phyloP scores from a whole-genome alignment of 2,329 filamentous ascomycete species.

The Phialocephala subalpina region DNA sequence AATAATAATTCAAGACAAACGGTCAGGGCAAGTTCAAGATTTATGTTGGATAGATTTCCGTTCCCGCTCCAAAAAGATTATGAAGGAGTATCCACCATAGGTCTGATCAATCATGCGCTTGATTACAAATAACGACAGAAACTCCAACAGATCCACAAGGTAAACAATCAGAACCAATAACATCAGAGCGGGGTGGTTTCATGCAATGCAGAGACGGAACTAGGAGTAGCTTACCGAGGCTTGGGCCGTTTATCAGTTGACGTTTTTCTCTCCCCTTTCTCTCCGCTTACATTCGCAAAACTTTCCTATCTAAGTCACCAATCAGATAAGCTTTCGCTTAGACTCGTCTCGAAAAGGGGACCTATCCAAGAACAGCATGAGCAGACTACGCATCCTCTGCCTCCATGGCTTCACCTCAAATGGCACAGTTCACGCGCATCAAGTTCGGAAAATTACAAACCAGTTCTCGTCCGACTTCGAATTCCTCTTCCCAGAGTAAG shows the following conservation, averaged over 20 bases:
- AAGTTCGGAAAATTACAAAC: slow-evolving; percentile 22
- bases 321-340: not conserved
- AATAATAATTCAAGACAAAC: too few species aligned
- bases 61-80: too few species aligned
- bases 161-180: too few species aligned
- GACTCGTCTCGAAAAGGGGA: not conserved
- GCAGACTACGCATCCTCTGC: slow-evolving; percentile 30
- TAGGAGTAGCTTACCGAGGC: not conserved
- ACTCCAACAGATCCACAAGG: too few species aligned
- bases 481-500: slow-evolving; percentile 29
- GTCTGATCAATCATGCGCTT: too few species aligned
- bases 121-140: too few species aligned
- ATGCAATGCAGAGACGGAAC: too few species aligned
- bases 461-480: slow-evolving; percentile 26
- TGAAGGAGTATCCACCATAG: too few species aligned
- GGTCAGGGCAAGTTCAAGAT: too few species aligned
- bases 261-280: not conserved
- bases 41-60: too few species aligned
- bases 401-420: slow-evolving; percentile 33
- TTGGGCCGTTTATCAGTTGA: not conserved
- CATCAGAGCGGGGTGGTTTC: too few species aligned
- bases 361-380: slow-evolving; percentile 12
- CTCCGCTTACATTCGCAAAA: not conserved
- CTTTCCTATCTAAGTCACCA: not conserved
- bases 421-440: slow-evolving; percentile 26